Base-by-base conservation (phyloP, 306 rosid genomes). In the Castanospermum australe region DNA sequence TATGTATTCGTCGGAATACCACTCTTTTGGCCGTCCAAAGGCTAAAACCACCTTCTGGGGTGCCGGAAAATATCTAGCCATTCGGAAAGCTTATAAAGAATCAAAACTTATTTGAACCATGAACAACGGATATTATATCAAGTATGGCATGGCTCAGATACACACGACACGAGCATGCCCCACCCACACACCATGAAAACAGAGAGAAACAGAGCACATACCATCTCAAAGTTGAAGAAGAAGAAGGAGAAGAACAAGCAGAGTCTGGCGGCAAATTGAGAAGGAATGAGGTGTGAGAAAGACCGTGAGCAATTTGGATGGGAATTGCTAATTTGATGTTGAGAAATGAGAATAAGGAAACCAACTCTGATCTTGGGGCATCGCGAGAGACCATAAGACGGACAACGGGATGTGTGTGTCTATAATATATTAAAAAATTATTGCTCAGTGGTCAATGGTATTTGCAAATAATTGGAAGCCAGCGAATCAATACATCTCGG, bases 11-110 rank as follows among this genome's bases (percentile, higher is more conserved):
- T 61, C 11, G 48, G 79, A 55, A 62, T 69, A 69, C 67, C 11
- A 24, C 71, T 67, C 35, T 44, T 57, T 35, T 8, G 64, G 24
- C 20, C 14, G 5, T 9, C 14, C 20, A 6, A 67, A 9, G 39
- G 44, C 20, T 20, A 63, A 83, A 72, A 56, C 86, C 70, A 59
- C 77, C 47, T 18, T 74, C 12, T 25, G 15, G 1, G 24, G 24
- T 48, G 73, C 54, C 72, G 77, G 83, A 57, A 65, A 78, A 83
- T 75, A 42, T 64, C 70, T 35, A 17, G 14, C 7, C 41, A 61
- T 2, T 33, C 1, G 18, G 9, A 59, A 42, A 67, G 4, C n/a
- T 66, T 42, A 28, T 18, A 42, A 51, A 22, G 78, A 48, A 47
- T 24, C 11, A 63, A 71, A 48, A 5, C 15, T 18, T 2, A 71